Conservation (phyloP, 345 rosid species). For the Leavenworthia alabamica region DNA sequence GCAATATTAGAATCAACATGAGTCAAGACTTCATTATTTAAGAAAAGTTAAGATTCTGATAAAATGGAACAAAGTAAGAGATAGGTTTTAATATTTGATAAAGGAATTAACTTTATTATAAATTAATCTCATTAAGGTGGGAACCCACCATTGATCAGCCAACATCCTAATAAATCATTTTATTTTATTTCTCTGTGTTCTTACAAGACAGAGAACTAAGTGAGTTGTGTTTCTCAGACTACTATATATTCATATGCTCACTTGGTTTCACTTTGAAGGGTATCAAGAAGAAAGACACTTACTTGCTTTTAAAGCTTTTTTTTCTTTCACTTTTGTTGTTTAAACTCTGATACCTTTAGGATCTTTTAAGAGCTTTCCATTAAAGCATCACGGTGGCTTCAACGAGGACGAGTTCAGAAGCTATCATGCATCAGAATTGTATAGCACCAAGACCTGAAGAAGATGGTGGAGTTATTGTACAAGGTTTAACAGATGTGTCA, state of each 20-base stretch:
- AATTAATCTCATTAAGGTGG: constrained; percentile 22
- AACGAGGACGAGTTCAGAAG: constrained; percentile 10
- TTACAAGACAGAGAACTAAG: constrained; percentile 17
- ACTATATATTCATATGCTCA: constrained; percentile 49
- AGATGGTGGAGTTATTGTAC: constrained; percentile 34
- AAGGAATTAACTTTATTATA: constrained; percentile 28
- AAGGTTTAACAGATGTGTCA: constrained; percentile 37
- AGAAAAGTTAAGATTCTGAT: constrained; percentile 26
- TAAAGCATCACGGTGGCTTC: constrained; percentile 7
- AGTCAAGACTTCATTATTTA: constrained; percentile 15
- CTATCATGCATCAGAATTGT: constrained; percentile 43
- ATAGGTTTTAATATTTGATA: constrained; percentile 35
- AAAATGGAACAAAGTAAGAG: constrained; percentile 33
- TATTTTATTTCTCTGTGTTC: constrained; percentile 18
- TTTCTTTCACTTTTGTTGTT: constrained; percentile 19
- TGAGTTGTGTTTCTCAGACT: constrained; percentile 16
- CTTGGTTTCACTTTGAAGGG: constrained; percentile 43
- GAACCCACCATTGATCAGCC: constrained; percentile 37
- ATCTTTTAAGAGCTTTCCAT: constrained; percentile 12
- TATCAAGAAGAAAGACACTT: constrained; percentile 35
- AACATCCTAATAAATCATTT: constrained; percentile 30
- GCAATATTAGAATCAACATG: constrained; percentile 17
- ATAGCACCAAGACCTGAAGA: constrained; percentile 53
- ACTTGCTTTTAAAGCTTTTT: constrained; percentile 31
- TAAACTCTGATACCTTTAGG: background rate